These are phyloP conservation scores for Citrullus amarus DNA, from an alignment of 306 rosid species.

Conservation along the genomic window DNA sequence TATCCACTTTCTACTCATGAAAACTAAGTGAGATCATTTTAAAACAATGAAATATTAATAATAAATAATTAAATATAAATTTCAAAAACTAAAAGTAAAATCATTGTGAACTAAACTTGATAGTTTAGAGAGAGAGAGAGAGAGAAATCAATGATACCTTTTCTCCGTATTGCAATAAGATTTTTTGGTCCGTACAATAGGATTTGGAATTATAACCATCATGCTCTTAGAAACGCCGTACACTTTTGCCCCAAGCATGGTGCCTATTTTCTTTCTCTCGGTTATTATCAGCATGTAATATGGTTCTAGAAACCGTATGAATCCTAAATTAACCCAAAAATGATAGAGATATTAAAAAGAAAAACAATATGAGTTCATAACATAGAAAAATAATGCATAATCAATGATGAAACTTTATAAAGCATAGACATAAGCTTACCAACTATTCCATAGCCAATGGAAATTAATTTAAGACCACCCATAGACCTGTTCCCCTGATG, in stretches of 20 bases:
- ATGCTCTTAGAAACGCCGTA: conserved; percentile 64
- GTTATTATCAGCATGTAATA: conserved; percentile 83
- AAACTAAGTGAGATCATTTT: no score
- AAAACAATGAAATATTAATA: no score
- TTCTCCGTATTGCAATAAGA: conserved; percentile 83
- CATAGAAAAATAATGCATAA: no score
- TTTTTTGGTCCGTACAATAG: conserved; percentile 55
- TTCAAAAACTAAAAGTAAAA: no score
- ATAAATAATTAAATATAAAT: no score
- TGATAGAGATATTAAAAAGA: conserved; percentile 1
- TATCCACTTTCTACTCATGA: no score
- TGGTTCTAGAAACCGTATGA: conserved; percentile 82
- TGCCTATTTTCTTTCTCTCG: conserved; percentile 69
- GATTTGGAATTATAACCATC: conserved; percentile 75
- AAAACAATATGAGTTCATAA: background rate
- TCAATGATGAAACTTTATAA: background rate
- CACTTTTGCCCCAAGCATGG: conserved; percentile 66
- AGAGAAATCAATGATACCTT: conserved; percentile 33
- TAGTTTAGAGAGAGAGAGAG: background rate
- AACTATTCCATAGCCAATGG: conserved; percentile 75
- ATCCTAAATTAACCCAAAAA: conserved; percentile 40
- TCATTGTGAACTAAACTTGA: no score
- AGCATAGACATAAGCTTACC: conserved; percentile 28
- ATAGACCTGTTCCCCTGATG: conserved; percentile 78
- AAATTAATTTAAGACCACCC: conserved; percentile 81